These are phyloP conservation scores for Clavariopsis aquatica DNA, from an alignment of 495 filamentous ascomycete species.

Conservation along the genomic window DNA sequence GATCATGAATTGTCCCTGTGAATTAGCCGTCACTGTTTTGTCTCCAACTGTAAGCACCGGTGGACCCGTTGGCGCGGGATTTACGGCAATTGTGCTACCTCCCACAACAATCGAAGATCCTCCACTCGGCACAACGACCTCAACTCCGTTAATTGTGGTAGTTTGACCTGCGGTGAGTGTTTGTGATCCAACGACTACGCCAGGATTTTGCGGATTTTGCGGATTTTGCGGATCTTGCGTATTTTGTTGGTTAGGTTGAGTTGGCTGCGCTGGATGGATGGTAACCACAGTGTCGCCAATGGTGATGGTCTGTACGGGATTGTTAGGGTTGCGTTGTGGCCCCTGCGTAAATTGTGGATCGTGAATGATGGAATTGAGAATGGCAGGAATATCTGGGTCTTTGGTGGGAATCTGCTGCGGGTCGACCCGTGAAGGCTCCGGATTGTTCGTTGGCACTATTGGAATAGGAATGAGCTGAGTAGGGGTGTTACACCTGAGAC, in stretches of 20 bases:
- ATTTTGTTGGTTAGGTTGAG: neutral
- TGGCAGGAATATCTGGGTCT: conserved; percentile 9
- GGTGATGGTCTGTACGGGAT: conserved; percentile 17
- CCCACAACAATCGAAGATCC: conserved; percentile 29
- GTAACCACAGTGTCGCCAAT: conserved; percentile 18
- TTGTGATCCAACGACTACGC: conserved; percentile 23
- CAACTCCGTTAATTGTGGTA: conserved; percentile 26
- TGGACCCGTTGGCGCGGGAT: conserved; percentile 16
- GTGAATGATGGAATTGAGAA: conserved; percentile 18
- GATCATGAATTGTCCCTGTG: conserved; percentile 34
- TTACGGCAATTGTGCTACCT: conserved; percentile 28
- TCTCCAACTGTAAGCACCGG: conserved; percentile 31
- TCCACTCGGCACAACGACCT: conserved; percentile 13
- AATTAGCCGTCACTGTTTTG: conserved; percentile 29
- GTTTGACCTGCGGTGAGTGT: conserved; percentile 25
- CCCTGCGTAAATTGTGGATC: conserved; percentile 6
- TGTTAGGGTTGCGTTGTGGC: neutral
- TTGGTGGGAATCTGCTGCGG: neutral
- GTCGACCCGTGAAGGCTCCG: neutral
- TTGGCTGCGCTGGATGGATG: conserved; percentile 15
- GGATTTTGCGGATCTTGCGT: neutral
- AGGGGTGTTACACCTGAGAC: conserved; percentile 1
- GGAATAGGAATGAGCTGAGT: neutral
- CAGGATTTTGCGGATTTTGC: conserved; percentile 12
- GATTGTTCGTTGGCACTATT: neutral